Evolutionary conservation across 1,139 yeast genomes (phyloP), one percentile per base, ranked within the genome.

Genomic region (Barnettozyma hawaiiensis): DNA sequence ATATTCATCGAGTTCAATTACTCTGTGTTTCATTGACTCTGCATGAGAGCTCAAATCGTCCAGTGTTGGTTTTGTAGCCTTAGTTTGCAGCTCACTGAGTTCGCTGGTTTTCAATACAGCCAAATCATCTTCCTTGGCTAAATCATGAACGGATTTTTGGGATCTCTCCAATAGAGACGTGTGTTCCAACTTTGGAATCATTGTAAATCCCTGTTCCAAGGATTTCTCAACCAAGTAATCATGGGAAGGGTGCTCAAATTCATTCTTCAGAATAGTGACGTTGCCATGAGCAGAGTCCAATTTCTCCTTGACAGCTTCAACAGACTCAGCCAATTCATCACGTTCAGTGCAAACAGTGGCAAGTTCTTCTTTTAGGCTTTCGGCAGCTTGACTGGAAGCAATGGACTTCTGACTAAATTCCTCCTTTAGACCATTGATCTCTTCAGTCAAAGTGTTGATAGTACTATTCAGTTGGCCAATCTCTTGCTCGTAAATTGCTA

Each of bases 111-210:
- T 58, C 37, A 72, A 49, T 9, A 71, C 61, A 14, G 45, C 44
- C 31, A 38, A 31, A 15, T 38, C 35, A 3, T 45, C 41, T 15
- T 47, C 55, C 12, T 46, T 31, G n/a, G 57, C 57, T 12, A 52
- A 54, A 5, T 61, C 66, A 24, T 57, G 47, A 12, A 51, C 33
- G 7, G 73, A 69, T 18, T 43, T 47, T 15, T 59, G 55, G 12
- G 61, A 59, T 36, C 41, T 50, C 16, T 51, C 47, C 21, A 52
- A 38, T 11, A 56, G 43, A 7, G 41, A 40, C 4, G 52, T 51
- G 37, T 61, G 59, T 2, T 52, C 60, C 2, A 51, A 54, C 23
- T 55, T 54, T 15, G 73, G 63, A 26, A 72, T 48, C 12, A 72
- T 57, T 3, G 48, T 35, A 20, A 49, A 36, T 3, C 67, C 70